These are phyloP conservation scores for Erysimum cheiranthoides DNA, from an alignment of 345 rosid genomes.

Conservation along the genomic window DNA sequence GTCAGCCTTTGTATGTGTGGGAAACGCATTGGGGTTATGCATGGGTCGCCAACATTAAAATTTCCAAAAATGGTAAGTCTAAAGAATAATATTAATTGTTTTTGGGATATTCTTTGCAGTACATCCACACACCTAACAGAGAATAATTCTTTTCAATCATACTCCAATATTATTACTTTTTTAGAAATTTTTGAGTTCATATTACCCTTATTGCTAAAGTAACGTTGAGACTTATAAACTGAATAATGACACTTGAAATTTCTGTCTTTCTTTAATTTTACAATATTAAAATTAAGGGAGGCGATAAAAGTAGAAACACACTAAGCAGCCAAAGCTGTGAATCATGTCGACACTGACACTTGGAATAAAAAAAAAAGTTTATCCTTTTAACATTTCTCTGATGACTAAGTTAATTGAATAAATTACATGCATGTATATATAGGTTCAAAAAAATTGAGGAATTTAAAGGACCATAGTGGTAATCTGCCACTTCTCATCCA, in stretches of 20 bases:
- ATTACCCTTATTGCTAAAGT: conserved; percentile 48
- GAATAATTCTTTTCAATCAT: conserved; percentile 34
- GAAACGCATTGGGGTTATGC: conserved; percentile 31
- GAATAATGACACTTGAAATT: conserved; percentile 33
- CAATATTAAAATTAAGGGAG: neutral
- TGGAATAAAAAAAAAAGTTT: conserved; percentile 1
- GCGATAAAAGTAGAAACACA: conserved; percentile 14
- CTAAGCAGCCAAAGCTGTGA: conserved; percentile 39
- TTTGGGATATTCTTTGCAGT: conserved; percentile 39
- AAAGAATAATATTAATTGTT: conserved; percentile 40
- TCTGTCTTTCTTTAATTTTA: conserved; percentile 12
- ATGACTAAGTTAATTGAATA: conserved; percentile 8
- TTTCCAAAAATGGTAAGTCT: conserved; percentile 43
- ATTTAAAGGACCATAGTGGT: conserved; percentile 14
- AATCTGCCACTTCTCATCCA: conserved; percentile 43
- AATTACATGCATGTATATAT: conserved; percentile 14
- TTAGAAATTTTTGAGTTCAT: neutral
- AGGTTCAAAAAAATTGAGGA: conserved; percentile 23
- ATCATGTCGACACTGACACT: conserved; percentile 36
- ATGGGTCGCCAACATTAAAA: conserved; percentile 43
- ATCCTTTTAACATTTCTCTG: conserved; percentile 11
- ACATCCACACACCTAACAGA: conserved; percentile 41
- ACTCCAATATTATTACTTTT: conserved; percentile 19
- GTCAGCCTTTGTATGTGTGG: conserved; percentile 41
- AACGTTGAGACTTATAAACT: neutral